Conservation (phyloP, 805 yeast species). For the Candida railenensis region DNA sequence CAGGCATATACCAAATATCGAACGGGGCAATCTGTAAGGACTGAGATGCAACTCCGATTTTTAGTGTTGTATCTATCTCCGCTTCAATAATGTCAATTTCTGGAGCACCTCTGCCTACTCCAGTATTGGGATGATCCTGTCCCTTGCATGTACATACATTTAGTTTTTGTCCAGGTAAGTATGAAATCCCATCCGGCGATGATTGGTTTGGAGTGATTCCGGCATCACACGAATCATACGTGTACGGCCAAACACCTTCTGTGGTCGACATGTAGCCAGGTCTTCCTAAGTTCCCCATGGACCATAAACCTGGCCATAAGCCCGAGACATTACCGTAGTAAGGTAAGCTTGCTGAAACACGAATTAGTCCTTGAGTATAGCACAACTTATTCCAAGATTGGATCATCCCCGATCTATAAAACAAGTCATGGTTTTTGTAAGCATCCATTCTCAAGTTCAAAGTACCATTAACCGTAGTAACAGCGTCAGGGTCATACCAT, state of each 20-base stretch:
- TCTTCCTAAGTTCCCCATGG: conserved; percentile 40
- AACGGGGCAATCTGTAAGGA: conserved; percentile 90
- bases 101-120: conserved; percentile 41
- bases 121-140: conserved; percentile 37
- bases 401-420: conserved; percentile 40
- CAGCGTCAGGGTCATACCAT: conserved; percentile 46
- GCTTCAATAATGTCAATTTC: conserved; percentile 93
- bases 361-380: conserved; percentile 34
- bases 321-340: conserved; percentile 37
- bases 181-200: conserved; percentile 40
- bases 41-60: conserved; percentile 79
- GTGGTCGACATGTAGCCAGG: conserved; percentile 38
- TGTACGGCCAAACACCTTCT: conserved; percentile 43
- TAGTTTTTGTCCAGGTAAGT: conserved; percentile 38
- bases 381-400: conserved; percentile 41
- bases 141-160: conserved; percentile 36
- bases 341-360: conserved; percentile 33
- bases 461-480: conserved; percentile 39
- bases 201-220: conserved; percentile 43
- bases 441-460: conserved; percentile 38
- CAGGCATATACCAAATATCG: conserved; percentile 93
- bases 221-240: conserved; percentile 38
- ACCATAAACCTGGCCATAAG: conserved; percentile 44
- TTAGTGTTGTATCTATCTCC: conserved; percentile 55
- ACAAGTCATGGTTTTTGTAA: conserved; percentile 32